Conservation (phyloP, 148 eudicot genomes). For the Rhododendron vialii region DNA sequence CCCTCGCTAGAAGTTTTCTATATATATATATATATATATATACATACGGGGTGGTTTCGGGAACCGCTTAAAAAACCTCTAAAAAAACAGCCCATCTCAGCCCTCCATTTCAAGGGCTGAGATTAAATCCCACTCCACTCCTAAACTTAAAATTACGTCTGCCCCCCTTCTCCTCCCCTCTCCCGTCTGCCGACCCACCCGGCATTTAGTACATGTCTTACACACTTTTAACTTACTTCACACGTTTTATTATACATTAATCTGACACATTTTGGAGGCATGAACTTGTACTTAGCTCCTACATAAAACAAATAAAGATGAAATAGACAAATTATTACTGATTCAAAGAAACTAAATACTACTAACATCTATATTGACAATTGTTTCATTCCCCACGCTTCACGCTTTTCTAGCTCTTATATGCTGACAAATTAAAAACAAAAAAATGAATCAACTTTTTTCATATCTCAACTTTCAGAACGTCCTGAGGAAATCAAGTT, state of each 20-base stretch:
- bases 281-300: not conserved
- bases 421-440: not conserved
- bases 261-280: not conserved
- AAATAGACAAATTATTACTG: not conserved
- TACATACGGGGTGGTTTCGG: too few species aligned
- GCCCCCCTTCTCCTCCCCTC: too few species aligned
- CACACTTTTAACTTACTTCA: not conserved
- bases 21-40: too few species aligned
- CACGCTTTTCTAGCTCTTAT: not conserved
- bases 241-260: not conserved
- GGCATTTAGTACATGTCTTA: too few species aligned
- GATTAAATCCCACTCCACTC: too few species aligned
- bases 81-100: too few species aligned
- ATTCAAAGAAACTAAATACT: not conserved
- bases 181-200: too few species aligned
- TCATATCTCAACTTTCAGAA: conserved; percentile 28
- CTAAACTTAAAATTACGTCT: too few species aligned
- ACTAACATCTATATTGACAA: not conserved
- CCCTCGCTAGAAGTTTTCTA: too few species aligned
- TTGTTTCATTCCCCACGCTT: not conserved
- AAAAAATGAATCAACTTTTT: not conserved
- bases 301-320: not conserved
- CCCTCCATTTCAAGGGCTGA: too few species aligned
- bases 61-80: too few species aligned
- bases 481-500: conserved; percentile 62